Evolutionary conservation across 202 grass and related monocot species (phyloP).

Genomic region (Digitaria exilis): DNA sequence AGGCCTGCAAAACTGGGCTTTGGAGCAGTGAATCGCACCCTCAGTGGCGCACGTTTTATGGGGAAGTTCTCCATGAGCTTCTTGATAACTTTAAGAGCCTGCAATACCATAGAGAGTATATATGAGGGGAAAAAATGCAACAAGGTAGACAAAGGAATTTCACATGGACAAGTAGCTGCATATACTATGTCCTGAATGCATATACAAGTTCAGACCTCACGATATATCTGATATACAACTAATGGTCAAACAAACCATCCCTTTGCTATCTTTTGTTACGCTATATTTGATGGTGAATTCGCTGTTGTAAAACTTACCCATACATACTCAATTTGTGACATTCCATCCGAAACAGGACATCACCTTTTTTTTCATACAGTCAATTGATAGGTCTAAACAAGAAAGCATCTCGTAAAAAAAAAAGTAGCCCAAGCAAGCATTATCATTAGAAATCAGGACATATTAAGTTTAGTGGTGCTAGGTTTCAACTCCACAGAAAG

Average conservation of each 20-base stretch:
- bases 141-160: not conserved
- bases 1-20: conserved; percentile 64
- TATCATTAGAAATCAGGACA: not conserved
- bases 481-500: not conserved
- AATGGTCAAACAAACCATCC: not conserved
- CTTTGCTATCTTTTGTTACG: not conserved
- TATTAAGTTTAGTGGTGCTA: not conserved
- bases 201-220: not conserved
- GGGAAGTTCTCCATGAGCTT: conserved; percentile 74
- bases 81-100: conserved; percentile 87
- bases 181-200: not conserved
- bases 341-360: not conserved
- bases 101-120: not conserved
- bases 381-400: not conserved
- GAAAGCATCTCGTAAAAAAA: not conserved
- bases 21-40: conserved; percentile 68
- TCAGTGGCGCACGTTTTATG: conserved; percentile 85
- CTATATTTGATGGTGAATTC: not conserved
- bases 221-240: not conserved
- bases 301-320: not conserved
- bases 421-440: not conserved
- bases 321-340: not conserved
- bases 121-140: not conserved
- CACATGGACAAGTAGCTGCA: not conserved
- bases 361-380: not conserved